Conservation (phyloP, 495 filamentous ascomycete genomes). For the Apiosordaria backusii region DNA sequence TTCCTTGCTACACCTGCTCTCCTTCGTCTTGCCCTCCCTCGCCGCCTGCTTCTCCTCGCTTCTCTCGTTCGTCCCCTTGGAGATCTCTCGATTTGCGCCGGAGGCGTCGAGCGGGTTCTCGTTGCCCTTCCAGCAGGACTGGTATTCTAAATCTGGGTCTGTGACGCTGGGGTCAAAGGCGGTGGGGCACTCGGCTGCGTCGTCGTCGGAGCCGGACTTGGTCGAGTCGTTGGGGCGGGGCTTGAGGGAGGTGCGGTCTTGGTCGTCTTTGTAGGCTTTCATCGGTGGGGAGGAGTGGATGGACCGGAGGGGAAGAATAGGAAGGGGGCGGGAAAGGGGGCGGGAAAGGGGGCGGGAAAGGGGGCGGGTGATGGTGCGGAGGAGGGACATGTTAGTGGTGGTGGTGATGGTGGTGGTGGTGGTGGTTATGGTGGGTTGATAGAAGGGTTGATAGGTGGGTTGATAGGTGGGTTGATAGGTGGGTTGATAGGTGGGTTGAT, state of each 20-base stretch:
- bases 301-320: neutral
- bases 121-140: conserved; percentile 30
- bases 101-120: conserved; percentile 37
- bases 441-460: neutral
- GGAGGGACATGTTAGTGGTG: neutral
- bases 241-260: conserved; percentile 43
- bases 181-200: conserved; percentile 25
- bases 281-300: conserved; percentile 24
- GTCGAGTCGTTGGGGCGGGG: conserved; percentile 39
- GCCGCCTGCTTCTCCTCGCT: conserved; percentile 17
- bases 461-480: neutral
- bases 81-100: conserved; percentile 37
- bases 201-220: conserved; percentile 36
- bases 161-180: conserved; percentile 40
- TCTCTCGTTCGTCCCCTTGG: conserved; percentile 17
- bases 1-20: conserved; percentile 29
- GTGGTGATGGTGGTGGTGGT: no score
- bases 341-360: neutral
- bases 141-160: conserved; percentile 34
- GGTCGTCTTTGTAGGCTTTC: conserved; percentile 36
- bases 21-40: conserved; percentile 18
- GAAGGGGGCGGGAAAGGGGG: neutral
- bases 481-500: no score
- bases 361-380: conserved; percentile 6
- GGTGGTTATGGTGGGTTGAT: neutral